These are phyloP conservation scores for Ophiostoma himal-ulmi DNA, from an alignment of 2,329 filamentous ascomycete genomes.

Conservation along the genomic window DNA sequence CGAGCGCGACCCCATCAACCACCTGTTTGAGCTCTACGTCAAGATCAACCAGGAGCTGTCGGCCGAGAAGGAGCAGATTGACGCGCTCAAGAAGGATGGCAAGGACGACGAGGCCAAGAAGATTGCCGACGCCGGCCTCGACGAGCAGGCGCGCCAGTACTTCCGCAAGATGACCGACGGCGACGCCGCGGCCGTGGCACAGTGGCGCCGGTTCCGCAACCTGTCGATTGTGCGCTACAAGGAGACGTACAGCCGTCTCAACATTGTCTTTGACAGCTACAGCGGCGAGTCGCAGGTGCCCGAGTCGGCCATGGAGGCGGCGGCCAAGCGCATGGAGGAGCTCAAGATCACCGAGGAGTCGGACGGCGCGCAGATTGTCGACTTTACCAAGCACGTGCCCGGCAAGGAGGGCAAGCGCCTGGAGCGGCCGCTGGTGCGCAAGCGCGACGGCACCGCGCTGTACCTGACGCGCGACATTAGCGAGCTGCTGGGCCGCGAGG, in stretches of 20 bases:
- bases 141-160: slow-evolving; percentile 68
- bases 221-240: slow-evolving; percentile 62
- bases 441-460: slow-evolving; percentile 67
- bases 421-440: slow-evolving; percentile 64
- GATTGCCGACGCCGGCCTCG: slow-evolving; percentile 53
- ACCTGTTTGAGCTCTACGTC: slow-evolving; percentile 77
- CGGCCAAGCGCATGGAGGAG: slow-evolving; percentile 56
- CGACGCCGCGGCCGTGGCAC: slow-evolving; percentile 52
- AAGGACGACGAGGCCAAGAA: slow-evolving; percentile 48
- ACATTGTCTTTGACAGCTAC: slow-evolving; percentile 67
- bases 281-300: slow-evolving; percentile 70
- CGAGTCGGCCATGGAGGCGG: slow-evolving; percentile 59
- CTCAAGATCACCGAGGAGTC: slow-evolving; percentile 62
- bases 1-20: slow-evolving; percentile 68
- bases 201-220: slow-evolving; percentile 62
- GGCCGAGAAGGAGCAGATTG: slow-evolving; percentile 61
- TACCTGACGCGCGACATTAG: slow-evolving; percentile 76
- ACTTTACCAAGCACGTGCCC: slow-evolving; percentile 62
- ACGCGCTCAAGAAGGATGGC: slow-evolving; percentile 49
- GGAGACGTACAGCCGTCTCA: slow-evolving; percentile 62
- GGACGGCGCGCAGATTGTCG: slow-evolving; percentile 65
- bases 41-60: slow-evolving; percentile 64
- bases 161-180: slow-evolving; percentile 68
- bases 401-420: slow-evolving; percentile 64
- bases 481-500: slow-evolving; percentile 60